phyloP scores from a whole-genome alignment of 2,329 filamentous ascomycete genomes.

The Pseudocercospora macadamiae region DNA sequence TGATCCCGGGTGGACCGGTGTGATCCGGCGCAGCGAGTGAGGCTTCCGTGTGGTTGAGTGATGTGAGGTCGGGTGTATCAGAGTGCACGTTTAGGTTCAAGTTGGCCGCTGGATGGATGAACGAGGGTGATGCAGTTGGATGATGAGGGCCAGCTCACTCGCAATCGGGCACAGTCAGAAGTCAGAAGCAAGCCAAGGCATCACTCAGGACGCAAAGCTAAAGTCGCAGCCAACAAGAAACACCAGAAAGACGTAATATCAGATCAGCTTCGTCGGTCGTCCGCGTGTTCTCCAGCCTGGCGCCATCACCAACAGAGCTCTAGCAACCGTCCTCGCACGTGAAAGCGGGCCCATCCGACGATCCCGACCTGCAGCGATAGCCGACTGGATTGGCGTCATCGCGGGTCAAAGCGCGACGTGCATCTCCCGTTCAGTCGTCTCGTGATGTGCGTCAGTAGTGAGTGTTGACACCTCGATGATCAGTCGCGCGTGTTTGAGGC shows the following conservation, averaged over 20 bases:
- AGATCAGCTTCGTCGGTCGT: no score
- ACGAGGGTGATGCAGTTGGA: not conserved
- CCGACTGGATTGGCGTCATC: not conserved
- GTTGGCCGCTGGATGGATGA: not conserved
- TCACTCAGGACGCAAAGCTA: not conserved
- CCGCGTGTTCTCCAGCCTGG: no score
- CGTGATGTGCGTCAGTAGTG: not conserved
- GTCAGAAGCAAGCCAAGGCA: not conserved
- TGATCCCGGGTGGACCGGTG: not conserved
- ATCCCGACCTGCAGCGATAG: not conserved
- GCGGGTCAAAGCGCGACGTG: not conserved
- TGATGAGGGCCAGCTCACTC: not conserved
- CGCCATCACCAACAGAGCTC: no score
- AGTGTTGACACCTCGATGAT: not conserved
- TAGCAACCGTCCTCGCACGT: no score
- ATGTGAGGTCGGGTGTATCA: not conserved
- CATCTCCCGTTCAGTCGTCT: slow-evolving; percentile 8
- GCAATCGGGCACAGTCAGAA: not conserved
- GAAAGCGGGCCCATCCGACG: not conserved
- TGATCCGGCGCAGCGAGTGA: slow-evolving; percentile 5
- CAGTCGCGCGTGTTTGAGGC: slow-evolving; percentile 12
- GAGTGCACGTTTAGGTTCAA: not conserved
- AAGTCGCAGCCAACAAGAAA: no score
- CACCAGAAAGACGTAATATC: no score
- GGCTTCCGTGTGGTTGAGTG: not conserved